Conservation (phyloP, 73 alveolate genomes). For the Tetrahymena thermophila region DNA sequence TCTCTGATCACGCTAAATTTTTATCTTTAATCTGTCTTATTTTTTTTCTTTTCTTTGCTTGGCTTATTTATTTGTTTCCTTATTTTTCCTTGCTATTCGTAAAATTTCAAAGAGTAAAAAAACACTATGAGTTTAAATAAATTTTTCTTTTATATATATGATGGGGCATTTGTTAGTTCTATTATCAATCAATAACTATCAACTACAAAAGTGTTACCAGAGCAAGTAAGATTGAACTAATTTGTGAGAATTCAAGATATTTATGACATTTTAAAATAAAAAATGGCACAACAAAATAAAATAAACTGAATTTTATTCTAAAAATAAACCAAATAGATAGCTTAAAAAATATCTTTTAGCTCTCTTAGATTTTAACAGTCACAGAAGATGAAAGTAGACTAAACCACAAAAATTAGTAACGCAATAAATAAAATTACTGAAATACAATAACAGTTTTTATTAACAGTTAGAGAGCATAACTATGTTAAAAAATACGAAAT, state of each 20-base stretch:
- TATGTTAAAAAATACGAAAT: no score
- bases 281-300: background rate
- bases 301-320: background rate
- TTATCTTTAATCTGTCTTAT: background rate
- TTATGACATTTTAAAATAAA: background rate
- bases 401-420: background rate
- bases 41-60: background rate
- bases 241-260: background rate
- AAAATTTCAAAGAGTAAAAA: background rate
- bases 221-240: background rate
- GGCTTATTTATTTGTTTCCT: background rate
- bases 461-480: no score
- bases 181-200: background rate
- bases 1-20: background rate
- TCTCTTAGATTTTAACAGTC: background rate
- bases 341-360: background rate
- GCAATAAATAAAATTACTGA: background rate
- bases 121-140: background rate
- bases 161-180: background rate
- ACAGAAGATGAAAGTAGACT: background rate
- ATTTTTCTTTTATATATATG: background rate
- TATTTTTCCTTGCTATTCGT: background rate
- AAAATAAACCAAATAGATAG: no score
- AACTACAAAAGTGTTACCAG: background rate
- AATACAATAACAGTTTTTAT: no score